Evolutionary conservation across 371 early-diverging fungal genomes (phyloP), one percentile per base, ranked within the genome.

Genomic region (Haplosporangium sp.): DNA sequence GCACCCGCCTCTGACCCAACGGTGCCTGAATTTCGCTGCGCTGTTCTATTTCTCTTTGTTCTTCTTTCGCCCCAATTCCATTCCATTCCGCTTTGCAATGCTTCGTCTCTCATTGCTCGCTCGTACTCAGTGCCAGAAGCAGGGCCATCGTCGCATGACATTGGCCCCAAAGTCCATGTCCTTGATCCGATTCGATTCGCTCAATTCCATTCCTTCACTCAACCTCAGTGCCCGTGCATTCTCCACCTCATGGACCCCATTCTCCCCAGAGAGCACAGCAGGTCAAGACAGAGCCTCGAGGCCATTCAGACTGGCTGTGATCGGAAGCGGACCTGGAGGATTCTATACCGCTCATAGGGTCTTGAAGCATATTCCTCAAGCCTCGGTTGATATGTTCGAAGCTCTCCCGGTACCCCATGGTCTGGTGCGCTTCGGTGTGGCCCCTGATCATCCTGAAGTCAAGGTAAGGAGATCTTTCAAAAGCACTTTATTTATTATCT

Each of bases 401-500:
- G 84, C 85, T 21, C 83, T 93, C 1, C 94, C 96, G 2, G 87
- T 93, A 1, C 98, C 98, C 9, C 94, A 93, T 81, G 99, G 99
- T 0, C 87, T 98, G 29, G 96, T 96, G 13, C 90, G 98, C 4
- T 98, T 89, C 80, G 98, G 99, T 38, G 99, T 99, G 6, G 98
- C 99, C n/a, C 98, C 99, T 5, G 98, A 98, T 82, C 99, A 99
- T 77, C 95, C 95, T 5, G 99, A 97, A 82, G 98, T 98, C 36
- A 98, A 98, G 89, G 94, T 94, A 89, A 46, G 12, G 20, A 59
- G 29, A 23, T n/a, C 23, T n/a, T 62, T 38, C 36, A 20, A 11
- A 6, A 18, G 5, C 21, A 16, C 42, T 45, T 38, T 21, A 9
- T 12, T 50, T 11, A 13, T n/a, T 9, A 40, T 7, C 14, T 6